A percentile compares a stretch with the other conserved stretches of the same genome.
Evolutionary conservation across 768 basidiomycete species (phyloP).

Genomic region (Tricholoma furcatifolium): DNA sequence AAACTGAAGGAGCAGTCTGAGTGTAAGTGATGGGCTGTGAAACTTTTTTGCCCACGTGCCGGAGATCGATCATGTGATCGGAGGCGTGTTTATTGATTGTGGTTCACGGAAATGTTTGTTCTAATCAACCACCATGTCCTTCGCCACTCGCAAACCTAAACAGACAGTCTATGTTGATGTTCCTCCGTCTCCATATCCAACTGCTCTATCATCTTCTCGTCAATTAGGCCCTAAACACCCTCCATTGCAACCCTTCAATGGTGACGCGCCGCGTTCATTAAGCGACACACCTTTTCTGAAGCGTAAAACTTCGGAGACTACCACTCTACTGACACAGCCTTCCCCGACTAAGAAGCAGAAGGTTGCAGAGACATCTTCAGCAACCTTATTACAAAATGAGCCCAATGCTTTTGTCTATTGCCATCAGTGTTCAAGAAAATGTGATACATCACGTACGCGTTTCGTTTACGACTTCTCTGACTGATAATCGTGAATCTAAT

Average conservation of each 20-base stretch:
- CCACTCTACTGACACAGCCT: slow-evolving; percentile 21
- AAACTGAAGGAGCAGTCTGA: slow-evolving; percentile 7
- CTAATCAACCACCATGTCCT: slow-evolving; percentile 28
- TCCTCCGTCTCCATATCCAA: slow-evolving; percentile 45
- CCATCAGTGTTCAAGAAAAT: slow-evolving; percentile 71
- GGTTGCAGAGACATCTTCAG: slow-evolving; percentile 16
- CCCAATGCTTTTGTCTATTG: slow-evolving; percentile 54
- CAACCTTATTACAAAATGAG: slow-evolving; percentile 11
- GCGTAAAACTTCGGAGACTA: slow-evolving; percentile 45
- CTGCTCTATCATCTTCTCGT: slow-evolving; percentile 12
- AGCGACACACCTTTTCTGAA: slow-evolving; percentile 34
- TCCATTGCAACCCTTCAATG: slow-evolving; percentile 27
- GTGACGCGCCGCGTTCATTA: slow-evolving; percentile 18
- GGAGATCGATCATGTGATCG: slow-evolving; percentile 29
- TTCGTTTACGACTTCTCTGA: neutral
- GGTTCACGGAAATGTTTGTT: neutral
- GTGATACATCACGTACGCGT: slow-evolving; percentile 45
- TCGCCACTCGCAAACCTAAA: slow-evolving; percentile 31
- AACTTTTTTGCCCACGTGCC: slow-evolving; percentile 32
- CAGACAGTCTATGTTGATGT: slow-evolving; percentile 58
- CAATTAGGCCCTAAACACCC: slow-evolving; percentile 31
- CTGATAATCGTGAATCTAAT: neutral
- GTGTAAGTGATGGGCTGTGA: slow-evolving; percentile 20
- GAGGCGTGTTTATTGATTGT: slow-evolving; percentile 23
- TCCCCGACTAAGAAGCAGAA: slow-evolving; percentile 32